phyloP scores from a whole-genome alignment of 805 yeast species.

The Saccharomyces mikatae region DNA sequence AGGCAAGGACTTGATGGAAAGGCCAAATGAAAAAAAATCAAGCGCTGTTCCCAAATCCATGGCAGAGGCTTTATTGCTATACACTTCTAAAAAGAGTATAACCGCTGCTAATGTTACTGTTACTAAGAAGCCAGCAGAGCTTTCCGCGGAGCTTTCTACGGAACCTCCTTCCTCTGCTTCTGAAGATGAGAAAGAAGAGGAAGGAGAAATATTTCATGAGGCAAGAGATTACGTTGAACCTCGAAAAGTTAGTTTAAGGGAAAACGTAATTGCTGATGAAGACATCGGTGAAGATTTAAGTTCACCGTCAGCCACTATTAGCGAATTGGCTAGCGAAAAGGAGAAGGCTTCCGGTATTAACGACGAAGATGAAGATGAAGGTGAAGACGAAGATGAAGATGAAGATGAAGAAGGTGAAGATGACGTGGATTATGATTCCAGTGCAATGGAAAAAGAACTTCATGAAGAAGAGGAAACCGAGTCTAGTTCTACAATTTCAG shows the following conservation, averaged over 20 bases:
- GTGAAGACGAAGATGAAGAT: conserved; percentile 28
- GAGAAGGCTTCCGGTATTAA: neutral
- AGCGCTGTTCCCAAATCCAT: conserved; percentile 48
- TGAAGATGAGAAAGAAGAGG: neutral
- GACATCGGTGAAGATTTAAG: conserved; percentile 30
- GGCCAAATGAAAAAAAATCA: conserved; percentile 36
- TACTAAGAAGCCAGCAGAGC: neutral
- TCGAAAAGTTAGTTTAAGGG: conserved; percentile 4
- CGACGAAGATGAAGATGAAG: conserved; percentile 27
- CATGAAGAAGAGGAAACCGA: conserved; percentile 6
- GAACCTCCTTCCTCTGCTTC: neutral
- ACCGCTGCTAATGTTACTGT: neutral
- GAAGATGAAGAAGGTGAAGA: conserved; percentile 28
- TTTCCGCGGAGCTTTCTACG: neutral
- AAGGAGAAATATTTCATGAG: conserved; percentile 18
- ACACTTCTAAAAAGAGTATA: conserved; percentile 9
- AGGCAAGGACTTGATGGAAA: conserved; percentile 3
- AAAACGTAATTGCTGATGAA: conserved; percentile 21
- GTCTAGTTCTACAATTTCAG: conserved; percentile 1
- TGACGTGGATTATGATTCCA: conserved; percentile 21
- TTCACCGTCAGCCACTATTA: conserved; percentile 2
- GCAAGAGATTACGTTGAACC: conserved; percentile 18
- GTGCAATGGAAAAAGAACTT: conserved; percentile 10
- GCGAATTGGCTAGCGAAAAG: neutral
- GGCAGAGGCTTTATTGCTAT: conserved; percentile 39